Evolutionary conservation across 352 stramenopile genomes (phyloP), one percentile per base, ranked within the genome.

Genomic region (Elongisporangium prolatum): DNA sequence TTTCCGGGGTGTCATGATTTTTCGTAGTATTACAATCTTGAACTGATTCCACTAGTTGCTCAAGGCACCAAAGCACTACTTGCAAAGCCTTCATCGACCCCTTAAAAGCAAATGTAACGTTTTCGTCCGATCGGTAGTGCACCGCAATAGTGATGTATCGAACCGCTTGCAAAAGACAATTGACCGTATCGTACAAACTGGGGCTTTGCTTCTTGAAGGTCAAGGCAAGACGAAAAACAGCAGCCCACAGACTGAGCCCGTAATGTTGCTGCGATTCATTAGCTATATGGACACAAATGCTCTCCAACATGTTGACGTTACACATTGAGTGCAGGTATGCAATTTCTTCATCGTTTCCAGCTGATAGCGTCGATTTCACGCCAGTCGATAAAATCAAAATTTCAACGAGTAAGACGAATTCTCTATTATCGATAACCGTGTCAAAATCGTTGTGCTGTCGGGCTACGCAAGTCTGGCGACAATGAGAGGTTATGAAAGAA

Each of bases 81-180:
- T 58, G 21, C n/a, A 85, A 55, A 21, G 77, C 56, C 4, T 25
- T 24, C 48, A 63, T 40, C 47, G 63, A 68, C 14, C 55, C 57
- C 21, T 63, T 52, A 57, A 73, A 70, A 6, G 52, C 59, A 22
- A 79, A 63, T 13, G 60, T 61, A 37, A 77, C 54, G 9, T 62
- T 53, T 1, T 37, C 28, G 53, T 73, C 61, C 11, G 68, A 21
- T 28, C 62, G 68, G 54, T 72, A 79, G 44, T 80, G 75, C 22
- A 80, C 40, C 2, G 73, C 63, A 11, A 88, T 52, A 2, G 71
- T 59, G 18, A 79, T 64, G 37, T 77, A 84, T 16, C 77, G 77
- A 57, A 86, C 24, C 13, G 73, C 69, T 62, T 88, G 77, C 17
- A 86, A 56, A 21, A 86, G 48, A 44, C 73, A 78, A 57, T 86